Conservation (phyloP, 2,329 filamentous ascomycete species). For the Myriosclerotinia duriaeana region DNA sequence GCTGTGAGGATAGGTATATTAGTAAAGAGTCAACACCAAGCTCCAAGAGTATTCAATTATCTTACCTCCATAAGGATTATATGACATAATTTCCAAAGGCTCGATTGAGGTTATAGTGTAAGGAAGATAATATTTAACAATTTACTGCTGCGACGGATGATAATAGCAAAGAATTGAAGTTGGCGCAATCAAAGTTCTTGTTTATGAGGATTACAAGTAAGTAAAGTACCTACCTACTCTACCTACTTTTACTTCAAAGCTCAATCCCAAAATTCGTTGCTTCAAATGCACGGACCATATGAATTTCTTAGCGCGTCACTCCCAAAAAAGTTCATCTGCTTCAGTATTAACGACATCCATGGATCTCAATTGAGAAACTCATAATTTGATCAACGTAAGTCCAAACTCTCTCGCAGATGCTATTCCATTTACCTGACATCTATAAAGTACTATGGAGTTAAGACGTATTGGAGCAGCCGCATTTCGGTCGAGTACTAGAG, state of each 20-base stretch:
- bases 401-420: slow-evolving; percentile 23
- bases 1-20: slow-evolving; percentile 28
- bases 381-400: slow-evolving; percentile 30
- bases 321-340: slow-evolving; percentile 14
- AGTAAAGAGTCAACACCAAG: neutral
- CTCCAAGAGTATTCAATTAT: neutral
- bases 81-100: slow-evolving; percentile 36
- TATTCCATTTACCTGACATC: slow-evolving; percentile 23
- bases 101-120: neutral
- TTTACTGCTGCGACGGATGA: neutral
- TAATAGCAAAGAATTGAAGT: neutral
- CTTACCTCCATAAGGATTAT: slow-evolving; percentile 42
- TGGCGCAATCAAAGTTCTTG: slow-evolving; percentile 9
- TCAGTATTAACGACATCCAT: slow-evolving; percentile 32
- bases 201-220: too few relatives aligned
- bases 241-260: neutral
- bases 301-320: slow-evolving; percentile 22
- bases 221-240: too few relatives aligned
- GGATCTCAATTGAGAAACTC: slow-evolving; percentile 18
- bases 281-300: slow-evolving; percentile 17
- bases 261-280: slow-evolving; percentile 8
- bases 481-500: slow-evolving; percentile 11
- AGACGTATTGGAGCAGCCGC: slow-evolving; percentile 30
- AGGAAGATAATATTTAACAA: neutral
- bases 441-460: slow-evolving; percentile 39